Base-by-base conservation (phyloP, 2,329 filamentous ascomycete species). In the Tolypocladium guangdongense region DNA sequence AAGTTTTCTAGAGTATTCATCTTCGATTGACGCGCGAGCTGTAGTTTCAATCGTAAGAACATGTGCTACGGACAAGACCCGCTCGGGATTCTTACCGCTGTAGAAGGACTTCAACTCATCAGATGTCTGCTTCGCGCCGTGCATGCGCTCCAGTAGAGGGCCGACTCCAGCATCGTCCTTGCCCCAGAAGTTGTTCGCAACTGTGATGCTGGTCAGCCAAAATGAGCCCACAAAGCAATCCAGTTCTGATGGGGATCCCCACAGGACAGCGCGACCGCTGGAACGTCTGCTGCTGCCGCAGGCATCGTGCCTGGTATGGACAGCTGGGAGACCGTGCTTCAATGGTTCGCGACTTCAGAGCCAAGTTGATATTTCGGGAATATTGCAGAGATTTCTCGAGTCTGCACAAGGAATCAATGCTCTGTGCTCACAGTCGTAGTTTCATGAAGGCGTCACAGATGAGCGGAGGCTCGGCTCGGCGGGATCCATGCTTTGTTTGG, bases 181-280 rank as follows among this genome's bases (percentile, higher is more conserved):
- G 59, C 93, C 93, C 93, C 93, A 99, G 72, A 99, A 99, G 70
- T 99, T 99, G 75, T 99, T 99, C 64, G 93, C 92, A 75, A 99
- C 91, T 91, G 50, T 3, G 41, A 49, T 22, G 35, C 32, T 50
- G 50, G 56, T 64, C 52, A 66, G 64, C 32, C 14, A 50, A 24
- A 20, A 35, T 12, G 5, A 35, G 16, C 20, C 18, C 10, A 49
- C 39, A 20, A 11, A 14, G 20, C 12, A 45, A 33, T 30, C 8
- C 12, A 3, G 32, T 39, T 37, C 4, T 16, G 27, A 38, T 12
- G 38, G 41, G 43, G 49, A 32, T 53, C 53, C 76, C 64, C 74
- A 87, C 83, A 88, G 48, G 84, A 88, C 65, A 87, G 74, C 61
- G 82, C 75, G 63, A 87, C 83, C 51, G 80, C 78, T 61, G 84